phyloP scores from a whole-genome alignment of 164 flowering plant species.

The Vitis labrusca region DNA sequence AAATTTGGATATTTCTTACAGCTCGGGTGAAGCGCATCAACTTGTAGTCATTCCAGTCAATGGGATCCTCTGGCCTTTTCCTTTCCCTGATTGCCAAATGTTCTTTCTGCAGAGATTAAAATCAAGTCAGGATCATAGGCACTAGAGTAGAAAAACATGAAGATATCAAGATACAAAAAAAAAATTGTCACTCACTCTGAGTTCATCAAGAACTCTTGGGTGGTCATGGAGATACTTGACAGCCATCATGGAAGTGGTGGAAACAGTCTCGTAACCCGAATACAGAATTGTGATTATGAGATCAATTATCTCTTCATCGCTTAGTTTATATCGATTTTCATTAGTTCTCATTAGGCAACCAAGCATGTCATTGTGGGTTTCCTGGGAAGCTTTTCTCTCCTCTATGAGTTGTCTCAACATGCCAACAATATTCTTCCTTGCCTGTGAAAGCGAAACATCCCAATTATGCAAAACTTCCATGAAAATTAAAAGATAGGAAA shows the following conservation, averaged over 20 bases:
- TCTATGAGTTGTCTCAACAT: conserved; percentile 39
- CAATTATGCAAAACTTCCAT: not conserved
- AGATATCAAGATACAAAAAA: not conserved
- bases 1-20: conserved; percentile 27
- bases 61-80: conserved; percentile 54
- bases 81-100: conserved; percentile 54
- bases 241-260: conserved; percentile 76
- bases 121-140: not conserved
- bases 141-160: not conserved
- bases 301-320: conserved; percentile 65
- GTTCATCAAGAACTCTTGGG: conserved; percentile 56
- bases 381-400: conserved; percentile 46
- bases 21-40: conserved; percentile 69
- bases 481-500: not conserved
- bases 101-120: conserved; percentile 42
- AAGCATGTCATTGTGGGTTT: conserved; percentile 49
- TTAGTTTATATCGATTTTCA: conserved; percentile 28
- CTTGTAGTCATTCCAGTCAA: conserved; percentile 51
- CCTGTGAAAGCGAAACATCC: conserved; percentile 27
- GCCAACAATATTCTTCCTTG: conserved; percentile 42
- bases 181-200: conserved; percentile 43
- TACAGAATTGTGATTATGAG: conserved; percentile 60
- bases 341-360: conserved; percentile 34
- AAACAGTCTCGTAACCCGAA: conserved; percentile 71
- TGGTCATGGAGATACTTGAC: conserved; percentile 70